Base-by-base conservation (phyloP, 1,284 basidiomycete species). In the Ustilago trichophora region DNA sequence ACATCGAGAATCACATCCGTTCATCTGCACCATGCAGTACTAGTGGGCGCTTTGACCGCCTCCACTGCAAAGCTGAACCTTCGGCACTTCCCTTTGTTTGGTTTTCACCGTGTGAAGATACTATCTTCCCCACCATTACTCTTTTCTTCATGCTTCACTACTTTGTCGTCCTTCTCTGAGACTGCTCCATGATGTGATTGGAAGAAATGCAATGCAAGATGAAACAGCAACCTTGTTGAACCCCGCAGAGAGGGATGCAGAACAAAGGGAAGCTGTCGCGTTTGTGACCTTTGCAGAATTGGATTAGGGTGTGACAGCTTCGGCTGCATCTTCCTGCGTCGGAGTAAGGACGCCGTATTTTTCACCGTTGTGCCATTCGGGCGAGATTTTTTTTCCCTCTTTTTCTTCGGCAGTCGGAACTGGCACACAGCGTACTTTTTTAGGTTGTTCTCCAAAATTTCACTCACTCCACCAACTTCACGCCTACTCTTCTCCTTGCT, bases 221-320 rank as follows among this genome's bases (percentile, higher is more conserved):
- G 27, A 32, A n/a, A 24, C 3, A 22, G 29, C 15, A 34, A 35
- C n/a, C 29, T 18, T 29, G 32, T 33, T 18, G 27, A 29, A 13
- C 25, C 16, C 29, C 10, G 13, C 12, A 16, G 29, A 40, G 21
- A 21, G 21, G 26, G 7, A 33, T 19, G 12, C n/a, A 24, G 46
- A 52, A 56, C 53, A 57, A 64, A 64, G 53, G 45, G 59, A 15
- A 24, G 6, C 38, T 15, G 29, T 26, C 18, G 22, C 21, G 25
- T 18, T 24, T 8, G 32, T 44, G 11, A 25, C 18, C 10, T 31
- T 24, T 13, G 60, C 60, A 45, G 40, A 52, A 16, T 56, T 64
- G 40, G 60, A 64, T 63, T 63, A 63, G 59, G 43, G 15, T 64
- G 49, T 64, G 60, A 64, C 60, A 64, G 60, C 27, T 49, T 64